Percentiles rank a stretch among this genome's conserved stretches.
Conservation (phyloP, 106 monocot species). For the Dioscorea zingiberensis region DNA sequence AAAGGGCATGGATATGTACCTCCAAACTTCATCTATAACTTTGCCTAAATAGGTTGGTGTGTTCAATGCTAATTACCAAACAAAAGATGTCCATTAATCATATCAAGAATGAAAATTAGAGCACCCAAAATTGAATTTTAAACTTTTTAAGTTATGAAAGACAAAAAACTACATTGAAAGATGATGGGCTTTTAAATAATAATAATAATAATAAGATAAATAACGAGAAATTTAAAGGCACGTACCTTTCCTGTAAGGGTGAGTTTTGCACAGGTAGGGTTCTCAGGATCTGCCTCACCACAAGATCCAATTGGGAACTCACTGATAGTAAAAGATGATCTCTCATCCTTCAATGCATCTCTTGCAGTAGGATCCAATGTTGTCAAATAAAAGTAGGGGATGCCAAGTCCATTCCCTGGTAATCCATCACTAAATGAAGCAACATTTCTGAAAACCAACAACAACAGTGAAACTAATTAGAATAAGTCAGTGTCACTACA, state of each 20-base stretch:
- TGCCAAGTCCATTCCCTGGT: constrained; percentile 46
- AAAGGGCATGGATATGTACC: too few species aligned
- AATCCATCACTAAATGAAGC: constrained; percentile 96
- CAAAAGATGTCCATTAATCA: neutral
- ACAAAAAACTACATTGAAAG: too few species aligned
- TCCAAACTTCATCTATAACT: too few species aligned
- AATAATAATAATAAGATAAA: too few species aligned
- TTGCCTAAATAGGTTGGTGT: too few species aligned
- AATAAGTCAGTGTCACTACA: too few species aligned
- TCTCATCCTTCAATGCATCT: constrained; percentile 59
- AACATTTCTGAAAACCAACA: constrained; percentile 50
- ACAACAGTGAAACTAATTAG: neutral
- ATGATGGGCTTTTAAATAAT: too few species aligned
- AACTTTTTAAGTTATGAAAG: too few species aligned
- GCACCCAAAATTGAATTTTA: neutral
- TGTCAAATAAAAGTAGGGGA: constrained; percentile 86
- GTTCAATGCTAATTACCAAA: too few species aligned
- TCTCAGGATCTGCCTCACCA: constrained; percentile 68
- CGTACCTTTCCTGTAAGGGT: constrained; percentile 81
- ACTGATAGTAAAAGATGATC: constrained; percentile 71
- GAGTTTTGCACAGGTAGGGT: constrained; percentile 85
- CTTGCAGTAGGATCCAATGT: constrained; percentile 77
- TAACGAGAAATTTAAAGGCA: neutral
- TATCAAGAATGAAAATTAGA: neutral
- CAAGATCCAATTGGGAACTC: constrained; percentile 84